Conservation (phyloP, 306 rosid genomes). For the Cucurbita ficifolia region DNA sequence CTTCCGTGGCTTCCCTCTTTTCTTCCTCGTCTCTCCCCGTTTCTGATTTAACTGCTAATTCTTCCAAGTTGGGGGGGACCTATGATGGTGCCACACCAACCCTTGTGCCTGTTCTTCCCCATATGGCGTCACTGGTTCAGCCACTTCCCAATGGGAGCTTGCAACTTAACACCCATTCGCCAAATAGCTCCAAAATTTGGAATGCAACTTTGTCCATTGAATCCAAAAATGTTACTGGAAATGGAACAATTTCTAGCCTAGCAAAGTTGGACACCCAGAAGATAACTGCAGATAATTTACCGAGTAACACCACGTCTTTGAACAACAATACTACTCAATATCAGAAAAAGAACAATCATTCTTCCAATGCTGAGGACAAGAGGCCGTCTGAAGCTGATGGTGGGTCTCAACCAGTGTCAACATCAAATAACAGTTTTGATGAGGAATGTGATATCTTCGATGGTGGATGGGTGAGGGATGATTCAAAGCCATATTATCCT, state of each 20-base stretch:
- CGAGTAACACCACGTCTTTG: background rate
- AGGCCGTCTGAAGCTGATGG: background rate
- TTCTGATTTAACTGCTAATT: background rate
- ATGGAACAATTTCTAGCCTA: conserved; percentile 4
- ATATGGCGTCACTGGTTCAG: no score
- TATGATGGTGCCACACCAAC: background rate
- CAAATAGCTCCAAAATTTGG: background rate
- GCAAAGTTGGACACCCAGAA: background rate
- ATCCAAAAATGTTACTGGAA: conserved; percentile 8
- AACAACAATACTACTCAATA: background rate
- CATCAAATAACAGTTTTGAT: conserved; percentile 10
- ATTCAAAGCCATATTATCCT: conserved; percentile 73
- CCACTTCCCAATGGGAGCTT: background rate
- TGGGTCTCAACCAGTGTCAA: conserved; percentile 4
- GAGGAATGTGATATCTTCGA: conserved; percentile 51
- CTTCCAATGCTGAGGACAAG: background rate
- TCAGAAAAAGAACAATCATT: background rate
- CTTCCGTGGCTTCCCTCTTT: conserved; percentile 16
- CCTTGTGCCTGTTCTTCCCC: no score
- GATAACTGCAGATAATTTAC: background rate
- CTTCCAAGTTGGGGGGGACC: conserved; percentile 4
- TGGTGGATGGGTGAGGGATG: conserved; percentile 77
- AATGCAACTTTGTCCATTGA: conserved; percentile 17
- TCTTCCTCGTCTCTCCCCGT: conserved; percentile 22
- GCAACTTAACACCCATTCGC: background rate